Percentiles rank a stretch among this genome's conserved stretches.
Evolutionary conservation across 106 monocot species (phyloP).

Genomic region (Dendrobium catenatum): DNA sequence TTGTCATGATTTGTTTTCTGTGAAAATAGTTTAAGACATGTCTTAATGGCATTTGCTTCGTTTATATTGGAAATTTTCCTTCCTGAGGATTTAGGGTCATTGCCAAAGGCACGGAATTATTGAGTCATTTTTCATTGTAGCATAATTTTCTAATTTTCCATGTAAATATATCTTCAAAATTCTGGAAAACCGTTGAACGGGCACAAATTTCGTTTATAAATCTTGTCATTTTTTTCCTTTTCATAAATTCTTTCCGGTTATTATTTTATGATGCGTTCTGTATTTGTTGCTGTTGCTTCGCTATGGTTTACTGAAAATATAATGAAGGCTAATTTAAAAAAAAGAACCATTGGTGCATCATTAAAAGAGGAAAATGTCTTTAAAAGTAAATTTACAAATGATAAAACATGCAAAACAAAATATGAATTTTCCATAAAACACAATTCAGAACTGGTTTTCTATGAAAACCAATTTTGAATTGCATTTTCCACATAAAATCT

Average conservation of each 20-base stretch:
- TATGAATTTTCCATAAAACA: too few species aligned
- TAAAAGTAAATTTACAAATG: too few species aligned
- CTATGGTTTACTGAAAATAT: not conserved
- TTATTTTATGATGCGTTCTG: not conserved
- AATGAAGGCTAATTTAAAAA: too few species aligned
- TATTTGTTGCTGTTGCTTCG: not conserved
- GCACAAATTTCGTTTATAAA: not conserved
- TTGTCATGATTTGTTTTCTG: too few species aligned
- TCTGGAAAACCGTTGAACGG: not conserved
- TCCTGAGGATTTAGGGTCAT: not conserved
- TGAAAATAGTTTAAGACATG: too few species aligned
- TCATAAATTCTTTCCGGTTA: not conserved
- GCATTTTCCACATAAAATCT: too few species aligned
- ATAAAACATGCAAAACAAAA: too few species aligned
- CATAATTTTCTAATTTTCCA: not conserved
- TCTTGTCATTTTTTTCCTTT: not conserved
- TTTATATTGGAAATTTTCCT: not conserved
- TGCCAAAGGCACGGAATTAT: not conserved
- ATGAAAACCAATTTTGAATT: too few species aligned
- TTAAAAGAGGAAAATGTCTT: too few species aligned
- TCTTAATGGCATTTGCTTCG: not conserved
- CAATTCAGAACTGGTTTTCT: too few species aligned
- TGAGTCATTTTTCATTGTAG: not conserved
- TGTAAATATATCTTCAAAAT: too few species aligned
- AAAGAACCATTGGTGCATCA: too few species aligned